Conservation (phyloP, 192 early-diverging fungal genomes). For the Chytriomyces hyalinus region DNA sequence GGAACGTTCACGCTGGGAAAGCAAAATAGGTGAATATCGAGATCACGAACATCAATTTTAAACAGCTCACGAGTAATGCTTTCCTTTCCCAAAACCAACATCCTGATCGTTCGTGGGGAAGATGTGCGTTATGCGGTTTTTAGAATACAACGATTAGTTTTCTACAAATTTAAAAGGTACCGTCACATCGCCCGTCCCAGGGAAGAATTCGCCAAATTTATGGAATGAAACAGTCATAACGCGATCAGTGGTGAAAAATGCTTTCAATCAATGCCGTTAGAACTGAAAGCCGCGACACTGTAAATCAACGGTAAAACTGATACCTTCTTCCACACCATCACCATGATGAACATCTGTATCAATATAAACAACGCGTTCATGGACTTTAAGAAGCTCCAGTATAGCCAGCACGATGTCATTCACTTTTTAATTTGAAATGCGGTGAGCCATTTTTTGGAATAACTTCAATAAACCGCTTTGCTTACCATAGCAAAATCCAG, state of each 20-base stretch:
- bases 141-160: neutral
- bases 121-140: neutral
- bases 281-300: too few relatives aligned
- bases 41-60: neutral
- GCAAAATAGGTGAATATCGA: neutral
- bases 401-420: slow-evolving; percentile 97
- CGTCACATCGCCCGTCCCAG: slow-evolving; percentile 93
- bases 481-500: slow-evolving; percentile 89
- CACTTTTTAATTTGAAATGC: slow-evolving; percentile 48
- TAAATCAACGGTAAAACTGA: too few relatives aligned
- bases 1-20: slow-evolving; percentile 29
- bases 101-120: slow-evolving; percentile 61
- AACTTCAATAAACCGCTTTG: neutral
- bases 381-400: slow-evolving; percentile 78
- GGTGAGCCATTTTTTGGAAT: neutral
- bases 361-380: slow-evolving; percentile 66
- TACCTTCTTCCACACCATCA: slow-evolving; percentile 81
- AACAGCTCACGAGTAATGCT: slow-evolving; percentile 85
- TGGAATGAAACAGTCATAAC: slow-evolving; percentile 99
- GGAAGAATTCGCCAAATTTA: slow-evolving; percentile 95
- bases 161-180: slow-evolving; percentile 40
- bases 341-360: slow-evolving; percentile 99
- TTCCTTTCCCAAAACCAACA: slow-evolving; percentile 89
- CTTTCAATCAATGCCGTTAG: slow-evolving; percentile 35
- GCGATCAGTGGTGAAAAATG: slow-evolving; percentile 86